Evolutionary conservation across 345 rosid species (phyloP).

Genomic region (Nasturtium officinale): DNA sequence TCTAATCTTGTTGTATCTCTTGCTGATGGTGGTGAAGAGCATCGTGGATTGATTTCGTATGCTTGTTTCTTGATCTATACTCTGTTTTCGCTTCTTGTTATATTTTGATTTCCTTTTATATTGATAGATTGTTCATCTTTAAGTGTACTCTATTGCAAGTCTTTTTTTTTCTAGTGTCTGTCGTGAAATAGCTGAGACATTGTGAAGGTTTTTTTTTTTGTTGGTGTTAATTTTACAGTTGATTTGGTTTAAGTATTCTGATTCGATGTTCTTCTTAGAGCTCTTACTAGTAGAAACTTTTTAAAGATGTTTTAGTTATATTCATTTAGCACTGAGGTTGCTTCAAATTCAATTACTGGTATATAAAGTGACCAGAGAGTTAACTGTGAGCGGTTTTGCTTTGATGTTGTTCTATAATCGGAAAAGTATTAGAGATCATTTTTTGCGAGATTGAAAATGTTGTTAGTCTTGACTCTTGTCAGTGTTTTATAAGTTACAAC

Average conservation of each 20-base stretch:
- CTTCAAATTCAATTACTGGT: background rate
- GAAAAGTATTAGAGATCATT: background rate
- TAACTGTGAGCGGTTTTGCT: background rate
- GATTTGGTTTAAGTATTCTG: background rate
- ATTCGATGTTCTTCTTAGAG: background rate
- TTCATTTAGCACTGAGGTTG: background rate
- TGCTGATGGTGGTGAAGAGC: conserved; percentile 93
- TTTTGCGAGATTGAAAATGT: background rate
- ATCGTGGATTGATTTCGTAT: conserved; percentile 79
- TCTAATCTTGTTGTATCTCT: conserved; percentile 71
- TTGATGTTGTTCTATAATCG: background rate
- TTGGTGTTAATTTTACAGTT: background rate
- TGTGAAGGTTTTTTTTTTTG: conserved; percentile 26
- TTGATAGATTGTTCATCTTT: conserved; percentile 4
- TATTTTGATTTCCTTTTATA: conserved; percentile 51
- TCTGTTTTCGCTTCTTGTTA: conserved; percentile 87
- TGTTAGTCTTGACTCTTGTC: no score
- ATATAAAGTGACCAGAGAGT: background rate
- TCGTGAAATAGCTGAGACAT: conserved; percentile 20
- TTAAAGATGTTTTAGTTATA: background rate
- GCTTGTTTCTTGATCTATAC: conserved; percentile 95
- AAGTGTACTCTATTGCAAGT: background rate
- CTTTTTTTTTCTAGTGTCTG: background rate
- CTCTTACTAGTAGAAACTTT: background rate
- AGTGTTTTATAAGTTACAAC: no score